Percentiles rank a stretch among this genome's conserved stretches.
These are phyloP conservation scores for Eleusine coracana DNA, from an alignment of 176 grass and related monocot species.

Conservation along the genomic window DNA sequence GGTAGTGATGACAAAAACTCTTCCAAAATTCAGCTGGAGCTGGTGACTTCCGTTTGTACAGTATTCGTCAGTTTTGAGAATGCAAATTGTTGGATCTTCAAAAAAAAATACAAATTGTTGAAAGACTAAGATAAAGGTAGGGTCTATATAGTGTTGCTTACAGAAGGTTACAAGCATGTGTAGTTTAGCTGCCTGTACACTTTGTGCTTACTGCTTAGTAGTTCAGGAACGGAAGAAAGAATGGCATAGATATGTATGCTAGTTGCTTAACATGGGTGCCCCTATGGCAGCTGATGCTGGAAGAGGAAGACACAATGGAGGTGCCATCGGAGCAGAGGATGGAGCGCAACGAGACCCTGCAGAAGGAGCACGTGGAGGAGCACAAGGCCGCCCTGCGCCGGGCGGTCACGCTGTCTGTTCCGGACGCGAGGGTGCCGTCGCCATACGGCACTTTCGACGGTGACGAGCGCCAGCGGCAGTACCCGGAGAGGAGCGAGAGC, in stretches of 20 bases:
- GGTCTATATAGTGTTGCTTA: neutral
- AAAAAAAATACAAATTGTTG: too few species aligned
- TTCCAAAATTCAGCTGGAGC: constrained; percentile 2
- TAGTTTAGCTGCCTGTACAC: neutral
- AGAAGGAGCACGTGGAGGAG: constrained; percentile 69
- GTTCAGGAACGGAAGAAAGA: neutral
- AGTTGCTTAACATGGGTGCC: neutral
- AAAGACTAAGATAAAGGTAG: neutral
- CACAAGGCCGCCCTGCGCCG: constrained; percentile 76
- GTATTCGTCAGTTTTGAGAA: neutral
- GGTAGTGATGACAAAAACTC: neutral
- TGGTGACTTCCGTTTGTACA: neutral
- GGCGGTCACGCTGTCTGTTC: constrained; percentile 72
- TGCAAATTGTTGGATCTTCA: neutral
- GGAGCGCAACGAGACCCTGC: constrained; percentile 81
- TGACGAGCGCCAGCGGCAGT: neutral
- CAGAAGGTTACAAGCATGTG: neutral
- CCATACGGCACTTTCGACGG: constrained; percentile 71
- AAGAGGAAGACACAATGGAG: constrained; percentile 57
- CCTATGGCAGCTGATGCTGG: constrained; percentile 63
- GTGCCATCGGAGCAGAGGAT: constrained; percentile 79
- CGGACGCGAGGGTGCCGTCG: constrained; percentile 50
- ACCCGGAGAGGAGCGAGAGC: constrained; percentile 44
- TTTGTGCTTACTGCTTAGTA: neutral
- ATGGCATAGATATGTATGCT: neutral